Conservation (phyloP, 768 basidiomycete genomes). For the Rubroboletus pulcherrimus region DNA sequence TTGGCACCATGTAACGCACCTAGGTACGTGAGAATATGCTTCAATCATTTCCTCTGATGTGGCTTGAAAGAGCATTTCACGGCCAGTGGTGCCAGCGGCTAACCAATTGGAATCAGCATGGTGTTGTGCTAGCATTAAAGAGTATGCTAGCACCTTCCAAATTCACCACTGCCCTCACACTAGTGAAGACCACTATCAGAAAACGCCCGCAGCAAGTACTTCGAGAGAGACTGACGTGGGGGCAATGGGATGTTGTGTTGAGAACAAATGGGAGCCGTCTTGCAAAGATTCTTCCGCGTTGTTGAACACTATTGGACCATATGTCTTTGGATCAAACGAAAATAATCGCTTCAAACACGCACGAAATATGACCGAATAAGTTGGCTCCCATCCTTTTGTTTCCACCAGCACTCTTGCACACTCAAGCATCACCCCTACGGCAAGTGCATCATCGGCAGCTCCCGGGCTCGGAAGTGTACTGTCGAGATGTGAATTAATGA, state of each 20-base stretch:
- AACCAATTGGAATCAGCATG: conserved; percentile 4
- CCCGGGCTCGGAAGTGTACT: conserved; percentile 87
- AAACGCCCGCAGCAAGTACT: not conserved
- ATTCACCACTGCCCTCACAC: conserved; percentile 84
- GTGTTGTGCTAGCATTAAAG: not conserved
- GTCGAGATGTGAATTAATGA: conserved; percentile 89
- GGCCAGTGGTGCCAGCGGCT: conserved; percentile 87
- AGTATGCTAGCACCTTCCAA: conserved; percentile 61
- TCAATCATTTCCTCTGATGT: conserved; percentile 94
- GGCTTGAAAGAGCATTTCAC: conserved; percentile 91
- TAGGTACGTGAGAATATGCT: conserved; percentile 81
- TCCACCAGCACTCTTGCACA: conserved; percentile 69
- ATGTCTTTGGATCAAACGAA: not conserved
- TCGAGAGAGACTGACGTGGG: conserved; percentile 49
- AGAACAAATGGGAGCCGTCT: conserved; percentile 90
- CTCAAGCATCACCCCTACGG: conserved; percentile 91
- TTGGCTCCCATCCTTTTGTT: conserved; percentile 67
- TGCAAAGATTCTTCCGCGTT: conserved; percentile 93
- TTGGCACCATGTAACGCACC: conserved; percentile 36
- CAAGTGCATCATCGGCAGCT: conserved; percentile 83
- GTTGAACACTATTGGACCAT: conserved; percentile 70
- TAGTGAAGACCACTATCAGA: conserved; percentile 26
- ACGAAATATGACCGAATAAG: conserved; percentile 81
- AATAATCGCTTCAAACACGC: conserved; percentile 27
- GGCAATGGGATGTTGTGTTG: conserved; percentile 80